These are phyloP conservation scores for Stemphylium lycopersici DNA, from an alignment of 2,329 filamentous ascomycete species.

Conservation along the genomic window DNA sequence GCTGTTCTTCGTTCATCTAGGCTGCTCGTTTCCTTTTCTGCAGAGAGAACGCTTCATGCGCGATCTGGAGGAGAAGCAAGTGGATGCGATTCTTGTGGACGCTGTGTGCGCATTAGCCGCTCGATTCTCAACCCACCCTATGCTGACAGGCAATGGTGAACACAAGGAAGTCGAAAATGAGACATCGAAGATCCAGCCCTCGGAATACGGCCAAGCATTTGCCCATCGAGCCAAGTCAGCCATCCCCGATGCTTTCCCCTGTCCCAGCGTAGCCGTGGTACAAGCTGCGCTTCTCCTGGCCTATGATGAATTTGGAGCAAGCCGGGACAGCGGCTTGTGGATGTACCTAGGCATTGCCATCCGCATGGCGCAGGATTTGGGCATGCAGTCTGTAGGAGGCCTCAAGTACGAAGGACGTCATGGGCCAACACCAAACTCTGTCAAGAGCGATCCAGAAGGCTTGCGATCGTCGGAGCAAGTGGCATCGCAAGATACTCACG, in stretches of 20 bases:
- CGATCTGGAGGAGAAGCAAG: slow-evolving; percentile 78
- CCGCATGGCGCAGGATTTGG: slow-evolving; percentile 79
- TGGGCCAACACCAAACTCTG: slow-evolving; percentile 62
- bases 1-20: slow-evolving; percentile 80
- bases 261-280: slow-evolving; percentile 80
- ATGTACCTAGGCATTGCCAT: slow-evolving; percentile 92
- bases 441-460: slow-evolving; percentile 50
- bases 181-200: slow-evolving; percentile 47
- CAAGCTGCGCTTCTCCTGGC: slow-evolving; percentile 84
- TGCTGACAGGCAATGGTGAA: slow-evolving; percentile 59
- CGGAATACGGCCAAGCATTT: slow-evolving; percentile 77
- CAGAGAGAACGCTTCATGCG: slow-evolving; percentile 73
- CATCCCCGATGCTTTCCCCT: slow-evolving; percentile 81
- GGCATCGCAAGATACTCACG: slow-evolving; percentile 55
- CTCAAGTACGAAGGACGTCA: slow-evolving; percentile 64
- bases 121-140: slow-evolving; percentile 71
- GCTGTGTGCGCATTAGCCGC: slow-evolving; percentile 83
- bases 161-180: slow-evolving; percentile 41
- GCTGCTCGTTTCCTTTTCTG: slow-evolving; percentile 85
- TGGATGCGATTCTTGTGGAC: slow-evolving; percentile 85
- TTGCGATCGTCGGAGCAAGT: slow-evolving; percentile 52
- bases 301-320: slow-evolving; percentile 87
- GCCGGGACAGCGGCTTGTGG: slow-evolving; percentile 88
- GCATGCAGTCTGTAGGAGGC: slow-evolving; percentile 81
- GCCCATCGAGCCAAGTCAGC: slow-evolving; percentile 83